Conservation (phyloP, 1,284 basidiomycete genomes). For the Apiotrichum gracile region DNA sequence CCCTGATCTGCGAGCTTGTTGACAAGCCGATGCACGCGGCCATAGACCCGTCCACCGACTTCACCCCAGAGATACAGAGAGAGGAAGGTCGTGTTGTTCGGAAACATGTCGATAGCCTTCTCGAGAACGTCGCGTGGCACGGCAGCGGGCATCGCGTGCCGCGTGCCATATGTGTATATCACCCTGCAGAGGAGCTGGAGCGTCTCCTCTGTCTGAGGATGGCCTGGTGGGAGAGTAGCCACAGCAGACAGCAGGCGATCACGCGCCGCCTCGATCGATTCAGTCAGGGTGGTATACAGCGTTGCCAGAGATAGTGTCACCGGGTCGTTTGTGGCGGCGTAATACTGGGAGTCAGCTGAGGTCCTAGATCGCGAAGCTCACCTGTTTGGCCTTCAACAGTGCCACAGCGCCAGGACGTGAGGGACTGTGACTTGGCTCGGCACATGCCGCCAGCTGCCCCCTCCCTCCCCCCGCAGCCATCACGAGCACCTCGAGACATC, state of each 20-base stretch:
- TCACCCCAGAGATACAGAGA: constrained; percentile 47
- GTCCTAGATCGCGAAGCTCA: constrained; percentile 6
- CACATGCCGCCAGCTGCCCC: neutral
- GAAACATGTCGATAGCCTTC: constrained; percentile 41
- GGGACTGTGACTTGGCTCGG: neutral
- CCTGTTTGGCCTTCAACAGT: constrained; percentile 37
- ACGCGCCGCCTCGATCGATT: constrained; percentile 20
- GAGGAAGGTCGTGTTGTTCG: constrained; percentile 49
- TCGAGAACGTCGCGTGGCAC: constrained; percentile 43
- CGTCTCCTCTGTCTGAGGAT: constrained; percentile 41
- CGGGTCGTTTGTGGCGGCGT: constrained; percentile 4
- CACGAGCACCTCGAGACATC: constrained; percentile 26
- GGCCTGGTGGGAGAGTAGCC: constrained; percentile 6
- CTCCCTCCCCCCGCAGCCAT: constrained; percentile 20
- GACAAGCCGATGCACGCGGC: constrained; percentile 44
- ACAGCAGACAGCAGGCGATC: constrained; percentile 16
- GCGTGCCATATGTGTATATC: constrained; percentile 36
- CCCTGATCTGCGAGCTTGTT: constrained; percentile 19
- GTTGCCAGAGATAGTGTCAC: constrained; percentile 25
- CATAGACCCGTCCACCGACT: constrained; percentile 43
- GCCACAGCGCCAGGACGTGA: constrained; percentile 15
- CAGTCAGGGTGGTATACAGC: constrained; percentile 27
- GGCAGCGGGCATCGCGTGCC: constrained; percentile 29
- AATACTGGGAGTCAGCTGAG: constrained; percentile 14
- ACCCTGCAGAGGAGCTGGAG: constrained; percentile 43